phyloP scores from a whole-genome alignment of 331 rosid species.

The Saraca asoca region DNA sequence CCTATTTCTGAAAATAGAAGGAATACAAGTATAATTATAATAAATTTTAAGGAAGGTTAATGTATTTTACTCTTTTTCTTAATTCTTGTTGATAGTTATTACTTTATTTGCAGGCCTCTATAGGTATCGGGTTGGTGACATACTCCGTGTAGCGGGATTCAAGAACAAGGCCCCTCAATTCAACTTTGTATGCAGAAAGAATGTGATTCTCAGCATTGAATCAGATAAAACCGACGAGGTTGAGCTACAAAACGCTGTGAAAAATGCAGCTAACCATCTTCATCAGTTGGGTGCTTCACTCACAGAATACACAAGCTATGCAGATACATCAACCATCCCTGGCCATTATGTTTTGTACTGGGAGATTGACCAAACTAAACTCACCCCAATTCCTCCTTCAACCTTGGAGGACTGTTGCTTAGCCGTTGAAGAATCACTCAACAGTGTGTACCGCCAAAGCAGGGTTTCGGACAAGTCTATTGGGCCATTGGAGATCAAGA shows the following conservation, averaged over 20 bases:
- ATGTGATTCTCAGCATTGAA: constrained; percentile 56
- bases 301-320: constrained; percentile 57
- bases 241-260: constrained; percentile 64
- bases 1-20: no score
- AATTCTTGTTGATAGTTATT: no score
- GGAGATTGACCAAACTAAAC: constrained; percentile 39
- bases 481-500: constrained; percentile 61
- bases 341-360: constrained; percentile 65
- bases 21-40: no score
- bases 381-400: constrained; percentile 39
- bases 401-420: constrained; percentile 53
- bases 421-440: constrained; percentile 50
- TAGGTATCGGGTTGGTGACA: constrained; percentile 59
- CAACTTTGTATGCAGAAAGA: constrained; percentile 60
- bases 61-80: no score
- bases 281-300: constrained; percentile 38
- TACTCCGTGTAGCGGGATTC: constrained; percentile 62
- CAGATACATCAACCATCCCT: constrained; percentile 49
- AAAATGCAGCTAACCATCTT: constrained; percentile 45
- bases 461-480: constrained; percentile 53
- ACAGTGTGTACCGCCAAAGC: constrained; percentile 52
- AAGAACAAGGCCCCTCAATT: constrained; percentile 73
- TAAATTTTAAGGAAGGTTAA: not conserved
- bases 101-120: constrained; percentile 50
- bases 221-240: constrained; percentile 60